Conservation (phyloP, 257 asterid genomes). For the Jaltomata sinuosa region DNA sequence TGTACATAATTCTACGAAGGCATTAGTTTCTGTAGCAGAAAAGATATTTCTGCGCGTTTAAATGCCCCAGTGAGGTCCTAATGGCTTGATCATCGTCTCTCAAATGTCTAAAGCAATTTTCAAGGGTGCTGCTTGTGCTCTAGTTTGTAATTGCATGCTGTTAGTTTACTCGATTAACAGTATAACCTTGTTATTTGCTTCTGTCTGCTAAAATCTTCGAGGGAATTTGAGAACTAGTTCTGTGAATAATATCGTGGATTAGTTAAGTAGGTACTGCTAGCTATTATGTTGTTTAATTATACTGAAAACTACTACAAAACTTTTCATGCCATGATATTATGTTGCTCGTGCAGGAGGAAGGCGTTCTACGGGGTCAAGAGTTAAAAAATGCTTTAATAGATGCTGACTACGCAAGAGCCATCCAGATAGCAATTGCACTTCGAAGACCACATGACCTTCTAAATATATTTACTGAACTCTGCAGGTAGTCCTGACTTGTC, state of each 20-base stretch:
- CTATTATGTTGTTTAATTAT: not conserved
- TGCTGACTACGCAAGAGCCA: conserved; percentile 67
- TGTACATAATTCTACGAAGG: not conserved
- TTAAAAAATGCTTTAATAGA: conserved; percentile 77
- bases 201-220: not conserved
- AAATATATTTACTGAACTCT: conserved; percentile 37
- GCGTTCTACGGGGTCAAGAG: conserved; percentile 73
- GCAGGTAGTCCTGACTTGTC: conserved; percentile 40
- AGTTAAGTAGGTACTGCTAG: not conserved
- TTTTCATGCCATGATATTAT: not conserved
- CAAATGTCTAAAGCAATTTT: not conserved
- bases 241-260: not conserved
- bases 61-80: not conserved
- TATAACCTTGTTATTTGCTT: not conserved
- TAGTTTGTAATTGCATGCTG: not conserved
- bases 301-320: not conserved
- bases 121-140: not conserved
- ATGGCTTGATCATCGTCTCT: not conserved
- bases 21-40: not conserved
- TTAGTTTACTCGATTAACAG: not conserved
- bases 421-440: conserved; percentile 83
- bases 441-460: conserved; percentile 71
- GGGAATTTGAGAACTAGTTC: not conserved
- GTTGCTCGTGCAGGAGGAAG: conserved; percentile 66
- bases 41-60: not conserved